A percentile compares a stretch with the other conserved stretches of the same genome.
Evolutionary conservation across 306 rosid genomes (phyloP).

Genomic region (Geum urbanum): DNA sequence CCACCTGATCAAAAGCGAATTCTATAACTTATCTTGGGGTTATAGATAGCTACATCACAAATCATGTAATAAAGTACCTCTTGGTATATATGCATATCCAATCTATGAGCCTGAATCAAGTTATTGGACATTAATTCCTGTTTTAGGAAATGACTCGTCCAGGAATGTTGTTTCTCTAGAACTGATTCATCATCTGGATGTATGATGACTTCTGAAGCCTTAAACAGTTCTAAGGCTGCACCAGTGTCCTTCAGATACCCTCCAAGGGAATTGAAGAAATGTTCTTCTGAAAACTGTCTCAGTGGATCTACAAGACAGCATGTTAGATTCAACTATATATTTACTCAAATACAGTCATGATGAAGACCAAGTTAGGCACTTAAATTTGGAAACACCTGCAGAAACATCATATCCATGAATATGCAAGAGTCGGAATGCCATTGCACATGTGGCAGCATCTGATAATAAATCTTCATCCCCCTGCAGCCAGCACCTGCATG

Average conservation of each 20-base stretch:
- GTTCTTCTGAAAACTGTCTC: conserved; percentile 50
- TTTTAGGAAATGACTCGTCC: conserved; percentile 56
- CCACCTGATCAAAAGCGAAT: too few relatives aligned
- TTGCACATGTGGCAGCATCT: conserved; percentile 65
- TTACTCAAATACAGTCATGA: not conserved
- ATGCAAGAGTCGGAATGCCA: conserved; percentile 72
- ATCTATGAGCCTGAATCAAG: conserved; percentile 24
- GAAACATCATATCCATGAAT: conserved; percentile 66
- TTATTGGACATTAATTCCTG: conserved; percentile 23
- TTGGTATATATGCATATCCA: conserved; percentile 26
- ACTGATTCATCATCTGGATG: conserved; percentile 59
- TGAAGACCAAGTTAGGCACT: conserved; percentile 18
- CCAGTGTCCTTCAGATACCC: conserved; percentile 59
- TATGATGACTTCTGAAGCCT: conserved; percentile 62
- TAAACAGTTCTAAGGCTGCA: conserved; percentile 58
- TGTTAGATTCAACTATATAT: conserved; percentile 16
- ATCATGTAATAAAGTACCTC: too few relatives aligned
- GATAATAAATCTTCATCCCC: conserved; percentile 61
- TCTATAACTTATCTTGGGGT: conserved; percentile 6
- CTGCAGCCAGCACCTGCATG: conserved; percentile 54
- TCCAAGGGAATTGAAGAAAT: conserved; percentile 54
- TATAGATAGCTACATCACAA: not conserved
- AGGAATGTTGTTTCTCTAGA: conserved; percentile 45
- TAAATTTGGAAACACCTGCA: conserved; percentile 36
- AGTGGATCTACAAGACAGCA: conserved; percentile 52